Conservation (phyloP, 75 land plant species). For the Pinus albicaulis region DNA sequence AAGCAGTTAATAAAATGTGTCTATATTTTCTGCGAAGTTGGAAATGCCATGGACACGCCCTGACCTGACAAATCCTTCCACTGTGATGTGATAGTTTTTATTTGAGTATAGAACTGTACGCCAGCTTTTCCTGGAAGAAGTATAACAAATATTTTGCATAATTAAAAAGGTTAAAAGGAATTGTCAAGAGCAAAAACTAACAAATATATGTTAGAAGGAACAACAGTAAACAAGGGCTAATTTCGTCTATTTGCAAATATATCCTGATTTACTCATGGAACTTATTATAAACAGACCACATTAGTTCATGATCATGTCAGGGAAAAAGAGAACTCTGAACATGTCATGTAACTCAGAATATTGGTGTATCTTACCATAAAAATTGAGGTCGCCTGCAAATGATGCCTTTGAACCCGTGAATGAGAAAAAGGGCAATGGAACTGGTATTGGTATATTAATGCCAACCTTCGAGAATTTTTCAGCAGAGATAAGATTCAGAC, state of each 20-base stretch:
- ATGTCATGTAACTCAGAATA: not conserved
- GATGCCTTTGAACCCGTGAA: conserved; percentile 94
- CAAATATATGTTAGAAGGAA: too few relatives aligned
- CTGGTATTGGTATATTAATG: conserved; percentile 94
- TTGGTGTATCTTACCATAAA: conserved; percentile 55
- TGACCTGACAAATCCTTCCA: conserved; percentile 80
- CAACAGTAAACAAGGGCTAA: too few relatives aligned
- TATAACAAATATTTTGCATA: not conserved
- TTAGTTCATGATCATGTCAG: not conserved
- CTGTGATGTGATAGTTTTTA: conserved; percentile 90
- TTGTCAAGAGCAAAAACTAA: too few relatives aligned
- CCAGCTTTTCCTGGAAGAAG: conserved; percentile 86
- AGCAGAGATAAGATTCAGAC: not conserved
- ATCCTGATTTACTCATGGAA: too few relatives aligned
- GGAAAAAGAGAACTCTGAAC: not conserved
- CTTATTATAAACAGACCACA: too few relatives aligned
- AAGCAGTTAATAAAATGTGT: not conserved
- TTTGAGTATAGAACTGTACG: conserved; percentile 89
- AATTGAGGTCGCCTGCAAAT: conserved; percentile 92
- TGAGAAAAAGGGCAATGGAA: conserved; percentile 94
- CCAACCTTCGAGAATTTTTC: conserved; percentile 54
- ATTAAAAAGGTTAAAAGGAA: not conserved
- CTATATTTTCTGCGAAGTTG: conserved; percentile 74
- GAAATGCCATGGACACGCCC: conserved; percentile 84
- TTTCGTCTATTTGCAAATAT: too few relatives aligned